phyloP scores from a whole-genome alignment of 345 rosid genomes.

The Pistacia integerrima region DNA sequence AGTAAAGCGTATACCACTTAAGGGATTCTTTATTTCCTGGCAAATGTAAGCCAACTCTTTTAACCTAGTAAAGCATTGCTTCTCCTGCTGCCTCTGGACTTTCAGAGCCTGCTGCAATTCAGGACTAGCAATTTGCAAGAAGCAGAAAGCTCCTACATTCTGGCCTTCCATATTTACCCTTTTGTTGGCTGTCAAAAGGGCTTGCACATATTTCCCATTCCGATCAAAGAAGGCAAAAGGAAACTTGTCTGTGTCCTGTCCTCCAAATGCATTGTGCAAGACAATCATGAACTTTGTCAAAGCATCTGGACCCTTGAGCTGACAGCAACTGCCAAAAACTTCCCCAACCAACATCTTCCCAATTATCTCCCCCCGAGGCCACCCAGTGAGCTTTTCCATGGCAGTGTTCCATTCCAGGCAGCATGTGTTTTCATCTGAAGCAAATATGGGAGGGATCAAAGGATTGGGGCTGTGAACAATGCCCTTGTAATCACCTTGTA shows the following conservation, averaged over 20 bases:
- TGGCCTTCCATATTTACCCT: conserved; percentile 70
- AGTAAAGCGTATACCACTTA: conserved; percentile 74
- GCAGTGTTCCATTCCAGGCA: conserved; percentile 98
- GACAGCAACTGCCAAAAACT: conserved; percentile 87
- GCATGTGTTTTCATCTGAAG: conserved; percentile 85
- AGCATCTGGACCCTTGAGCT: conserved; percentile 88
- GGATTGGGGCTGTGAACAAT: conserved; percentile 91
- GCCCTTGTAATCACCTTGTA: conserved; percentile 94
- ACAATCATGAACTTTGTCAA: conserved; percentile 89
- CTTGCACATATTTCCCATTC: conserved; percentile 69
- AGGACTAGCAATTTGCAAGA: conserved; percentile 91
- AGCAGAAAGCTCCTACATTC: conserved; percentile 90
- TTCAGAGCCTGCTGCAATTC: conserved; percentile 89
- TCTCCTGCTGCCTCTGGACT: conserved; percentile 74
- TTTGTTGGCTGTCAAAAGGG: conserved; percentile 86
- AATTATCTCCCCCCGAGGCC: conserved; percentile 61
- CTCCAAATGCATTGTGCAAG: conserved; percentile 85
- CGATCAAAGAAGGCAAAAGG: conserved; percentile 83
- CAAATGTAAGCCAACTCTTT: conserved; percentile 86
- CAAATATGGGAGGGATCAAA: conserved; percentile 95
- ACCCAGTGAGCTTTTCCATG: conserved; percentile 96
- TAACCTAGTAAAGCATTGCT: conserved; percentile 55
- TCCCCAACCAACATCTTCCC: conserved; percentile 95
- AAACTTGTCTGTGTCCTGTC: conserved; percentile 80
- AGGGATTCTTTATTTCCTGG: conserved; percentile 77